A percentile compares a stretch with the other conserved stretches of the same genome.
These are phyloP conservation scores for Ceratobasidium theobromae DNA, from an alignment of 1,284 basidiomycete species.

Conservation along the genomic window DNA sequence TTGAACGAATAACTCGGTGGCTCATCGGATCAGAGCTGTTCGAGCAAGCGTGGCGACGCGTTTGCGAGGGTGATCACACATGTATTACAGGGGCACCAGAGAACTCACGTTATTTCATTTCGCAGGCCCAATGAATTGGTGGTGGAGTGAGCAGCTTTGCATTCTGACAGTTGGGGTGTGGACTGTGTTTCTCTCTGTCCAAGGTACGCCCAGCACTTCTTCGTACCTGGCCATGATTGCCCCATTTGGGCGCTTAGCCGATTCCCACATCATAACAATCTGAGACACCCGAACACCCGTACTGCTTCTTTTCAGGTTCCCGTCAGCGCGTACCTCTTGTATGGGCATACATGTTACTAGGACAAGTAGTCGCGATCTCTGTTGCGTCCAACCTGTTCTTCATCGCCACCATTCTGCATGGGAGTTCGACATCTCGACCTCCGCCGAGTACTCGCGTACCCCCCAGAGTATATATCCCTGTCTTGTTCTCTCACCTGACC, in stretches of 20 bases:
- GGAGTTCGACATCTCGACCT: conserved; percentile 3
- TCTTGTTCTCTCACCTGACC: conserved; percentile 53
- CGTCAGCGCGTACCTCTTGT: conserved; percentile 54
- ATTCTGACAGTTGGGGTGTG: conserved; percentile 65
- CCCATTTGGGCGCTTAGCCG: not conserved
- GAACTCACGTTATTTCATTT: not conserved
- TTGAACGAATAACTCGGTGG: conserved; percentile 56
- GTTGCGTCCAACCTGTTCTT: conserved; percentile 69
- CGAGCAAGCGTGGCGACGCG: conserved; percentile 60
- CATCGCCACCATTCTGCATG: conserved; percentile 54
- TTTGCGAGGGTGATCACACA: conserved; percentile 42
- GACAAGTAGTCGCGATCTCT: conserved; percentile 72
- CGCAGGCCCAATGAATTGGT: conserved; percentile 57
- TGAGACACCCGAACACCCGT: not conserved
- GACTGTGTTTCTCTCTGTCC: conserved; percentile 58
- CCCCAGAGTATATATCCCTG: conserved; percentile 49
- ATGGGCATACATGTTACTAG: conserved; percentile 74
- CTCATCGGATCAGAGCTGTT: conserved; percentile 62
- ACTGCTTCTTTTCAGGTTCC: conserved; percentile 49
- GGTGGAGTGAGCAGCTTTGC: conserved; percentile 75
- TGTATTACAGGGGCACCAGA: not conserved
- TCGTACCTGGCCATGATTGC: not conserved
- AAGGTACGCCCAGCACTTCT: conserved; percentile 50
- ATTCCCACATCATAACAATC: not conserved
- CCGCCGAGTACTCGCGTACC: conserved; percentile 36